A percentile compares a stretch with the other conserved stretches of the same genome.
Conservation (phyloP, 164 flowering plant species). For the Chimonanthus praecox region DNA sequence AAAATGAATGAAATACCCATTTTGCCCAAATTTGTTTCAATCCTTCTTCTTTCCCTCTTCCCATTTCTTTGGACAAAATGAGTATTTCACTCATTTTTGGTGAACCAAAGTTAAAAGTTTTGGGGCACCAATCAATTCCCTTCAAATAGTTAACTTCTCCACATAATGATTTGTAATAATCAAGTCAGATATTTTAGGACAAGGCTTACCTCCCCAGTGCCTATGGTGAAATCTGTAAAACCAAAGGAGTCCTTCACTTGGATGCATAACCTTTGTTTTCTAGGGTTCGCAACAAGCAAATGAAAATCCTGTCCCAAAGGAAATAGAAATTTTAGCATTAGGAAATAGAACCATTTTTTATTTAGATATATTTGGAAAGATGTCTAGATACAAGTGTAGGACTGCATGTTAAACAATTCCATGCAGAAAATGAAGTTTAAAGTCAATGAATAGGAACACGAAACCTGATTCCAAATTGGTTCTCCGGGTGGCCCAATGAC, state of each 20-base stretch:
- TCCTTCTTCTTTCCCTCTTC: too few species aligned
- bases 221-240: conserved; percentile 63
- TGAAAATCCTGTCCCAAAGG: conserved; percentile 71
- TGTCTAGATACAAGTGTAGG: neutral
- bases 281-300: conserved; percentile 80
- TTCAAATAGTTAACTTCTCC: neutral
- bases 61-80: too few species aligned
- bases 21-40: too few species aligned
- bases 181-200: neutral
- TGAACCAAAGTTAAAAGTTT: too few species aligned
- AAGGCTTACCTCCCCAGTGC: conserved; percentile 72
- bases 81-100: too few species aligned
- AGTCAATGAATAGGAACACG: neutral
- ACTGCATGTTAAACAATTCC: neutral
- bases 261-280: conserved; percentile 56
- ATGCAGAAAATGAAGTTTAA: neutral
- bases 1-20: too few species aligned
- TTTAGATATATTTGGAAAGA: too few species aligned
- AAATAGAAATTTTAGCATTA: conserved; percentile 10
- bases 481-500: conserved; percentile 93
- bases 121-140: too few species aligned
- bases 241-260: conserved; percentile 86
- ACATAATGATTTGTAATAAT: neutral
- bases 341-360: neutral
- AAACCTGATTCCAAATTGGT: conserved; percentile 98